These are phyloP conservation scores for Vitis rotundifolia DNA, from an alignment of 164 flowering plant species.

Conservation along the genomic window DNA sequence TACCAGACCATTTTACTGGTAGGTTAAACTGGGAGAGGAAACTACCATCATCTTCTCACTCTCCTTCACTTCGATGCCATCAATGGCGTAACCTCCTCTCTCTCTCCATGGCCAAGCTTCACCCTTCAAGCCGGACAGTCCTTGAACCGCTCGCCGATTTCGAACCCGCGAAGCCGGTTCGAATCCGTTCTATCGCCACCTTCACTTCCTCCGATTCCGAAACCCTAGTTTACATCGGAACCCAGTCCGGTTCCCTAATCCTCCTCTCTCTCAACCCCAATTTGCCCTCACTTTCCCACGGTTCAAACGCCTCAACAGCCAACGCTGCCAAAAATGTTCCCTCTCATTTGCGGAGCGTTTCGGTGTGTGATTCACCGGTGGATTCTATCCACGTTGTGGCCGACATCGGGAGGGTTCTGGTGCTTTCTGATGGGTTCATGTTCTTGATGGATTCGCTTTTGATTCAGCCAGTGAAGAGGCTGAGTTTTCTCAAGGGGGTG, in stretches of 20 bases:
- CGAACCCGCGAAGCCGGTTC: constrained; percentile 24
- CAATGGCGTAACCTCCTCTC: too few relatives aligned
- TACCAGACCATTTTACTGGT: too few relatives aligned
- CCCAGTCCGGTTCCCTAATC: constrained; percentile 52
- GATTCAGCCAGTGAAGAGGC: constrained; percentile 37
- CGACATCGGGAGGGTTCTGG: constrained; percentile 44
- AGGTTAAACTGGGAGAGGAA: too few relatives aligned
- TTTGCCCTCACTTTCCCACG: too few relatives aligned
- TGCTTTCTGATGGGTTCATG: constrained; percentile 52
- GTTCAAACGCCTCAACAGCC: too few relatives aligned
- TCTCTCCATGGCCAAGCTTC: constrained; percentile 33
- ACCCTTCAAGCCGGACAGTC: constrained; percentile 46
- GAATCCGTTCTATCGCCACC: constrained; percentile 42
- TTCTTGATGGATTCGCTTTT: constrained; percentile 47
- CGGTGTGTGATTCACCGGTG: constrained; percentile 36
- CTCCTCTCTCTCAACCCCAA: constrained; percentile 36
- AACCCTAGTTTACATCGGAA: constrained; percentile 66
- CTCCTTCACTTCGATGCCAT: too few relatives aligned
- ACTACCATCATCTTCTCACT: too few relatives aligned
- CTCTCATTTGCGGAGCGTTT: constrained; percentile 22
- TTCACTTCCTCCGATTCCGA: constrained; percentile 43
- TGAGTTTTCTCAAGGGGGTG: constrained; percentile 49
- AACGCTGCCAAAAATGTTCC: too few relatives aligned
- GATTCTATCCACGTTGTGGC: constrained; percentile 37
- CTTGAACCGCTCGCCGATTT: constrained; percentile 53